Base-by-base conservation (phyloP, 176 grass and related monocot species). In the Canna indica region DNA sequence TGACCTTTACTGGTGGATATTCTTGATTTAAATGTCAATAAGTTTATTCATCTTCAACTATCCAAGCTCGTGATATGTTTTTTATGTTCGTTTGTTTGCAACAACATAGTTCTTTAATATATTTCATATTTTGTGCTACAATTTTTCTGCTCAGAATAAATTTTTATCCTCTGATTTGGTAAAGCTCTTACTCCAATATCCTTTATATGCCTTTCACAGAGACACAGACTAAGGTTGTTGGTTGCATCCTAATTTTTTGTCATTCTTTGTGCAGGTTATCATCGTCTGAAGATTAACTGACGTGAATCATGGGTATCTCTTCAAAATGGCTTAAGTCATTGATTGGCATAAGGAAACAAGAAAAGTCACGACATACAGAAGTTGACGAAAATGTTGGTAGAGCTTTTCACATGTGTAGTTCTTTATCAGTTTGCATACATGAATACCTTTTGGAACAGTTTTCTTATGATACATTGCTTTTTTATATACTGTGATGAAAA, bases 311-410 rank as follows among this genome's bases (percentile, higher is more conserved):
- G 68, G 68, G 65, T 42, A 44, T 68, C 32, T 38, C 68, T 31
- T 30, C 68, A 32, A 70, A 47, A 25, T 70, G 68, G 68, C 68
- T 70, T 47, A 70, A 25, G 31, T 32, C 68, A 48, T 50, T 70
- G 36, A 11, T 70, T 50, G 44, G 68, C 68, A 29, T 70, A 70
- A 70, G n/a, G 28, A 70, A 70, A 70, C 68, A 70, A 30, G 65
- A 68, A 44, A 68, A 68, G 2, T 26, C 14, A 25, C 65, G 28
- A 15, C 15, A 30, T 18, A 11, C 8, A 32, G 68, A 70, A 70
- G 50, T 48, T 47, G 45, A 48, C 20, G 44, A 70, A 31, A 70
- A 70, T 46, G 68, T 48, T 13, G 18, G 41, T 50, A 50, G 18
- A 38, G 22, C 29, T 38, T 38, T 66, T 65, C 7, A 48, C 26